phyloP scores from a whole-genome alignment of 208 protist species.

The Crithidia brevicula region DNA sequence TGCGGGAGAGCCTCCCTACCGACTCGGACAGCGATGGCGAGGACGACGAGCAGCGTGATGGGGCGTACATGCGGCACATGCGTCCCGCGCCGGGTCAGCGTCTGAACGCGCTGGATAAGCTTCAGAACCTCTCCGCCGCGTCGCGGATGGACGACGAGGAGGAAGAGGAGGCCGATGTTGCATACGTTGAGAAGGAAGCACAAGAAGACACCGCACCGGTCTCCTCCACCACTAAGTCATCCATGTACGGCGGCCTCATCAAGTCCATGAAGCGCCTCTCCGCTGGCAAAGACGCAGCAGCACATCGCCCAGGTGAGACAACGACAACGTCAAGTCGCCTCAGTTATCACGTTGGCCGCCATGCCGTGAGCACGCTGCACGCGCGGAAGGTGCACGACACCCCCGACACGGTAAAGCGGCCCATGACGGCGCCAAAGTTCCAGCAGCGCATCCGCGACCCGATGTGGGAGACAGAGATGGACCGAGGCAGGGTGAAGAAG shows the following conservation, averaged over 20 bases:
- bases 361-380: conserved; percentile 55
- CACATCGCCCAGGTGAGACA: too few relatives aligned
- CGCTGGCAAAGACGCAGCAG: neutral
- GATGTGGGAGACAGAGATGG: conserved; percentile 89
- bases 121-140: too few relatives aligned
- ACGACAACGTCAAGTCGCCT: neutral
- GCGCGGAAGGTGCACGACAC: conserved; percentile 29
- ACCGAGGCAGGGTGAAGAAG: conserved; percentile 85
- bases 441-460: conserved; percentile 77
- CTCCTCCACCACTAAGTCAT: conserved; percentile 2
- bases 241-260: conserved; percentile 56
- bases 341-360: conserved; percentile 33
- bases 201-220: neutral
- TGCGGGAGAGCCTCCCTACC: conserved; percentile 32
- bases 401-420: conserved; percentile 53
- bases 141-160: neutral
- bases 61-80: conserved; percentile 12
- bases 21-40: conserved; percentile 32
- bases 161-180: neutral
- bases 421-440: conserved; percentile 63
- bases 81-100: neutral
- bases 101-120: neutral
- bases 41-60: conserved; percentile 23
- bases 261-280: conserved; percentile 47
- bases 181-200: neutral